Evolutionary conservation across 2,329 filamentous ascomycete genomes (phyloP), one percentile per base, ranked within the genome.

Genomic region (Torrubiellomyces zombiae): DNA sequence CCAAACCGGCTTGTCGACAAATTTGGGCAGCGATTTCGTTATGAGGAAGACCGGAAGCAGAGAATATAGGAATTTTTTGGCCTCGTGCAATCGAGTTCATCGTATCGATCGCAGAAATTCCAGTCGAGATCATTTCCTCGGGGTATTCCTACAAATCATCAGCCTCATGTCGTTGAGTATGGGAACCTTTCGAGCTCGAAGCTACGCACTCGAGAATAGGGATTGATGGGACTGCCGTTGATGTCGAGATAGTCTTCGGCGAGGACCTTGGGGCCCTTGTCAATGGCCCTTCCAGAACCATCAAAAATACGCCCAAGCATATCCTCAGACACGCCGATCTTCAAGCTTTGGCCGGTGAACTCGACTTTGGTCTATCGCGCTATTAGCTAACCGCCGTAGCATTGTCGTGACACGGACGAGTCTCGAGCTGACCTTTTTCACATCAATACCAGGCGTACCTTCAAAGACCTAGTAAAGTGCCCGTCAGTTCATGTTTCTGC

Each of bases 1-100:
- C 91, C 50, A 98, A 60, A 55, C 86, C 73, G 41, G 89, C 89
- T 57, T 98, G 89, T 58, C 91, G 75, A 64, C 85, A 94, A 56
- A 98, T 98, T 60, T 94, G 85, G 23, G 89, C 91, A 30, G 91
- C 91, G 45, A 98, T 95, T 64, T 98, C 89, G 60, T 98, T 98
- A 62, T 98, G 91, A 19, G 91, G 91, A 31, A 98, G 72, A 83
- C 89, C 89, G 32, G 89, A 75, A 27, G 89, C 83, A 14, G 89
- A 98, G 72, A 98, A 98, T 45, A 98, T 98, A 42, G 91, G 89
- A 38, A 98, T 98, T 68, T 98, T 98, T 55, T 98, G 89, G 34
- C 89, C 89, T 70, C 89, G 83, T 37, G 91, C 89, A 53, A 95
- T 92, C 33, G 78, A 85, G 64, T 83, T 83, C 86, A 95, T 95